Evolutionary conservation across 345 rosid genomes (phyloP), one percentile per base, ranked within the genome.

Genomic region (Populus nigra): DNA sequence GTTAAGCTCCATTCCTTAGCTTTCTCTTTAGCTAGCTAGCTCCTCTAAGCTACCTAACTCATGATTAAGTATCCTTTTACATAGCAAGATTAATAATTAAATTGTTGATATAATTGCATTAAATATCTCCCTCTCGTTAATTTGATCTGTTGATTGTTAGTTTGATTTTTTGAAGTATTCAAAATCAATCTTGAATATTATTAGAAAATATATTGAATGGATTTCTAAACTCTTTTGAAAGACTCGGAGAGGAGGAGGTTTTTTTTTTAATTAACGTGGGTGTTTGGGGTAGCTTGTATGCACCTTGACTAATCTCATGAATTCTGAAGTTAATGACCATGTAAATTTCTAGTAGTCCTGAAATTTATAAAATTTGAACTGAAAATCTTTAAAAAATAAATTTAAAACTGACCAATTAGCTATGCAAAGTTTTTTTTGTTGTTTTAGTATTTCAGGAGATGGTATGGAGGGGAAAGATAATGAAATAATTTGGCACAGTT

Each of bases 171-270:
- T 80, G 78, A 81, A 22, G 73, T 77, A 78, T 80, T 76, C 47
- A 63, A 50, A 72, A 85, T 90, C 87, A 84, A 76, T 61, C 8
- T 69, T 80, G 85, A 85, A 84, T 84, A 89, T 82, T 84, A 90
- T 82, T 62, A 81, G 81, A 86, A 84, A 81, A 80, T 85, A 84
- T 83, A 63, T 74, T 71, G 74, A 78, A 78, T 72, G 76, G 74
- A 79, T 75, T 41, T 79, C 47, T 74, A 35, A 73, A 68, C 68
- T 77, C 69, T 74, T 53, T 74, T 77, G 39, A 67, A 55, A 77
- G 68, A 77, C 15, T 66, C 38, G 20, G 76, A 80, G 39, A n/a
- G 72, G 47, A 71, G 75, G 70, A 57, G 69, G 18, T 38, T 17
- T 27, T 22, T 11, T 20, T 22, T 1, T 31, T 31, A 2, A 31